Evolutionary conservation across 2,329 filamentous ascomycete species (phyloP), one percentile per base, ranked within the genome.

Genomic region (Periconia macrospinosa): DNA sequence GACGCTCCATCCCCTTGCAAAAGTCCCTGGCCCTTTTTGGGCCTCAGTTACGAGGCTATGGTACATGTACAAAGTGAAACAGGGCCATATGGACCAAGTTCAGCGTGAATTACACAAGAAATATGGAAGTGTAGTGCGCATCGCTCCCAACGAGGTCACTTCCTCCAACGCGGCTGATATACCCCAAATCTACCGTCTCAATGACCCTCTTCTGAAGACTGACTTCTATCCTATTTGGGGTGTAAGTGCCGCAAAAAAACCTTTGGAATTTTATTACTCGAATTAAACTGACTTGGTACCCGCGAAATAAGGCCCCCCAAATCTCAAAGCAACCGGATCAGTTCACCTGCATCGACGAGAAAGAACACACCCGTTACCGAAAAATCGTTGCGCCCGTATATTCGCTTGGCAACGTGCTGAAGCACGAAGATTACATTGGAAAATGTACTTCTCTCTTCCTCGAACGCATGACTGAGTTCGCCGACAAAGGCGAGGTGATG

Each of bases 391-490:
- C 55, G 19, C 57, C 61, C 10, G 58, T 57, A n/a, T 79, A 79
- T 55, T 71, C 74, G 1, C 69, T 80, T 63, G 74, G 65, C 18
- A 77, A 69, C 0, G 53, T 79, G 13, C 68, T 77, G 6, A 70
- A 73, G 11, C 58, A 61, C 13, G 66, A 70, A 43, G 43, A 49
- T n/a, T 57, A 54, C 6, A 58, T 70, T 14, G 60, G 66, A 40
- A 58, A 62, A 10, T 69, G 65, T 41, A 57, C 58, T 1, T 49
- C 13, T 1, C 47, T 71, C 13, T 61, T 71, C 30, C 44, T 68
- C n/a, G 23, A 65, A 43, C 54, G 57, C 30, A 41, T 70, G 40
- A 35, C 47, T 6, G 60, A 62, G 23, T 57, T 62, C 45, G 63
- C 59, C 7, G 55, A 56, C 20, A 48, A 40, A 20, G 57, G 59